Evolutionary conservation across 176 grass and related monocot genomes (phyloP).

Genomic region (Lolium perenne): DNA sequence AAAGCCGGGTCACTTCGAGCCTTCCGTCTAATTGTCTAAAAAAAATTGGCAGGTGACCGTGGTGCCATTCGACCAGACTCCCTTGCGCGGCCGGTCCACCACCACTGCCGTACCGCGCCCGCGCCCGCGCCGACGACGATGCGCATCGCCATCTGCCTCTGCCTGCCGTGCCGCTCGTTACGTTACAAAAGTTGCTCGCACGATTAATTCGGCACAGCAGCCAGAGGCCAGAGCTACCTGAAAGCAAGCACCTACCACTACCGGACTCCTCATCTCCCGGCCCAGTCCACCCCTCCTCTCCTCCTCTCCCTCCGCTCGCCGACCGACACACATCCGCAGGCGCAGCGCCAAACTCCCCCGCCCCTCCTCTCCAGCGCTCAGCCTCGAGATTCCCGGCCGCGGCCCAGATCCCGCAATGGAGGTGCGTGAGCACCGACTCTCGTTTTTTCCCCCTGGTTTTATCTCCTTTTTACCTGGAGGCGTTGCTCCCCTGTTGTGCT

Average conservation of each 20-base stretch:
- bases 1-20: too few species aligned
- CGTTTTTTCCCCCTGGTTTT: neutral
- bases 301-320: constrained; percentile 22
- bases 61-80: too few species aligned
- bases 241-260: neutral
- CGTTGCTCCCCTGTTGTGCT: neutral
- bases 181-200: neutral
- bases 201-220: neutral
- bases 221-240: too few species aligned
- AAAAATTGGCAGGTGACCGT: too few species aligned
- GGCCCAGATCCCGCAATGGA: constrained; percentile 51
- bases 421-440: constrained; percentile 33
- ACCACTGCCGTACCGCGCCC: neutral
- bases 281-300: neutral
- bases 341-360: neutral
- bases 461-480: neutral
- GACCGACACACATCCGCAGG: neutral
- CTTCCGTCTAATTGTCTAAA: too few species aligned
- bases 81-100: neutral
- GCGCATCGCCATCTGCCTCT: constrained; percentile 9
- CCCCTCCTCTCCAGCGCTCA: neutral
- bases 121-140: neutral
- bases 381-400: too few species aligned
- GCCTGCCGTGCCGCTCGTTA: constrained; percentile 37
- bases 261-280: neutral